Conservation (phyloP, 768 basidiomycete genomes). For the Phlebiopsis flavidoalba region DNA sequence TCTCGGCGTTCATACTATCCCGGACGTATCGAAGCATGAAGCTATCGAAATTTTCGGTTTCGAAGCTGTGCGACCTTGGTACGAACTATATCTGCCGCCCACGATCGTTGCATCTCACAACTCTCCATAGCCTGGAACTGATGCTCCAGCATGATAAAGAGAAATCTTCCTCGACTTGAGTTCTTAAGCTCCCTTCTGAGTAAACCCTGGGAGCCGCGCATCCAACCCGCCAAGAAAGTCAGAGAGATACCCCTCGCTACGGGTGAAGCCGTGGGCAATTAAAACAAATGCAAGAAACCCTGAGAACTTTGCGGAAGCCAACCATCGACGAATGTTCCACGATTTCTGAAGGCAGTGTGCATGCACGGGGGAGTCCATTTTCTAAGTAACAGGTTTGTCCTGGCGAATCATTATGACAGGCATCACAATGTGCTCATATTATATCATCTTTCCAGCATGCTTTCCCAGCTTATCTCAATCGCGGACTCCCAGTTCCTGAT, state of each 20-base stretch:
- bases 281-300: neutral
- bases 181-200: neutral
- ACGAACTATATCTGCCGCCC: neutral
- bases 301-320: neutral
- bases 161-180: neutral
- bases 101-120: neutral
- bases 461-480: neutral
- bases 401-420: neutral
- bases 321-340: neutral
- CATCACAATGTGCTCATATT: neutral
- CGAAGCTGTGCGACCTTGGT: conserved; percentile 2
- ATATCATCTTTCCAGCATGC: neutral
- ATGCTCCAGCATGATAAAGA: neutral
- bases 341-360: neutral
- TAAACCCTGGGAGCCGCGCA: neutral
- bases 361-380: neutral
- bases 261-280: neutral
- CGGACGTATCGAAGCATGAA: neutral
- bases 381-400: neutral
- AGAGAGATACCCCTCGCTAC: neutral
- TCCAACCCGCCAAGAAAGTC: neutral
- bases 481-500: neutral
- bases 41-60: conserved; percentile 11
- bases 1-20: neutral
- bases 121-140: conserved; percentile 3